These are phyloP conservation scores for Kregervanrija pseudodelftensis DNA, from an alignment of 805 yeast species.

Conservation along the genomic window DNA sequence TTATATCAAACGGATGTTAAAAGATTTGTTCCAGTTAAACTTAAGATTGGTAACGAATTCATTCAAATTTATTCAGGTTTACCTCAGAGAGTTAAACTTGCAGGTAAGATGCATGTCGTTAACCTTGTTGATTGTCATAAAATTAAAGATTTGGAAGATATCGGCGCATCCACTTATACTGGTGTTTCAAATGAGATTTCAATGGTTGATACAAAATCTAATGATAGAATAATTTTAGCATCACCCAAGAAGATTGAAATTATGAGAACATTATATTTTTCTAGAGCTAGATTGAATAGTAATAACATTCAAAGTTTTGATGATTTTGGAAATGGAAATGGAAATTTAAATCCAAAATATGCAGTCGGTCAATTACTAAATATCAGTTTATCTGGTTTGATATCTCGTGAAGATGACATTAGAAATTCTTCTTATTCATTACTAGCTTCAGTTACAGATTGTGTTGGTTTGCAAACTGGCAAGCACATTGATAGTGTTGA, in stretches of 20 bases:
- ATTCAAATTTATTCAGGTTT: conserved; percentile 48
- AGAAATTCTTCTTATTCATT: conserved; percentile 58
- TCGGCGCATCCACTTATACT: conserved; percentile 34
- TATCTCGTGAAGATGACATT: conserved; percentile 51
- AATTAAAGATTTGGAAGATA: conserved; percentile 33
- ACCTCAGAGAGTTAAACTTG: conserved; percentile 33
- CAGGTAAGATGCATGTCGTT: conserved; percentile 29
- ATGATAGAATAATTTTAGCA: conserved; percentile 33
- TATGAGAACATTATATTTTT: conserved; percentile 61
- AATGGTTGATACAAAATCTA: conserved; percentile 29
- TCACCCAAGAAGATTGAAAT: conserved; percentile 53
- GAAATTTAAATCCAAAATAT: conserved; percentile 24
- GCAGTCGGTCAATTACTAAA: conserved; percentile 54
- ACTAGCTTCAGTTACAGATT: conserved; percentile 51
- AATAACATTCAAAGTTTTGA: conserved; percentile 16
- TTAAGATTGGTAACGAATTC: conserved; percentile 65
- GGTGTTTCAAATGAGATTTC: conserved; percentile 47
- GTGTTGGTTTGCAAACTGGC: conserved; percentile 56
- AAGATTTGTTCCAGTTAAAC: conserved; percentile 50
- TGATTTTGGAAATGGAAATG: conserved; percentile 25
- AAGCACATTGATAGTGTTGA: conserved; percentile 46
- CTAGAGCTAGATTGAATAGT: conserved; percentile 41
- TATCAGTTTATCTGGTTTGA: conserved; percentile 59
- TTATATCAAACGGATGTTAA: conserved; percentile 41
- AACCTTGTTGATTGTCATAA: conserved; percentile 36